Conservation (phyloP, 2,329 filamentous ascomycete species). For the Leptographium wingfieldii region DNA sequence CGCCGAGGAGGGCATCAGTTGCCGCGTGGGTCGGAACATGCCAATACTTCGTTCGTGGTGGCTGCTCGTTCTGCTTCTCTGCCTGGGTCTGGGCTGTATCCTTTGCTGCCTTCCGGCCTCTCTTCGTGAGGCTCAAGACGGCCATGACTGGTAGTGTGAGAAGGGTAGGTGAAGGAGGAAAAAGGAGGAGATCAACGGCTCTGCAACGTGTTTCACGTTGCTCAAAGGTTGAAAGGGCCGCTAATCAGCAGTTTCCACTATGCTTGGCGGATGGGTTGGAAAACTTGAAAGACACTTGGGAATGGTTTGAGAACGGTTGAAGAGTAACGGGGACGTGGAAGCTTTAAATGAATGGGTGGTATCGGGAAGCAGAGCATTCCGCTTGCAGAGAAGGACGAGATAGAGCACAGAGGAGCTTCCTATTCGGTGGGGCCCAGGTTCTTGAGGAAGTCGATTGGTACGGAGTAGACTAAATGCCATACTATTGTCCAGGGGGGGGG, state of each 20-base stretch:
- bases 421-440: not conserved
- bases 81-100: constrained; percentile 22
- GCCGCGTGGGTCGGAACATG: constrained; percentile 52
- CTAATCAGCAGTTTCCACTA: not conserved
- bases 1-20: constrained; percentile 41
- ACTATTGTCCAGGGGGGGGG: not conserved
- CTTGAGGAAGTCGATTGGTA: not conserved
- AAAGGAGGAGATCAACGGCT: not conserved
- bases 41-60: constrained; percentile 31
- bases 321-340: not conserved
- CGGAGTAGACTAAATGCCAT: not conserved
- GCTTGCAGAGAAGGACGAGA: not conserved
- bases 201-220: not conserved
- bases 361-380: not conserved
- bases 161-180: not conserved
- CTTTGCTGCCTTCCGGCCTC: constrained; percentile 41
- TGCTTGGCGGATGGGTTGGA: not conserved
- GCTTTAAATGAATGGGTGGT: not conserved
- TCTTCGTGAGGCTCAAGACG: constrained; percentile 41
- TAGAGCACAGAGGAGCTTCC: not conserved
- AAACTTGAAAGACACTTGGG: not conserved
- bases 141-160: constrained; percentile 29
- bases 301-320: not conserved
- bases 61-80: constrained; percentile 8
- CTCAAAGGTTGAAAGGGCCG: not conserved